Conservation (phyloP, 768 basidiomycete species). For the Coprinellus micaceus region DNA sequence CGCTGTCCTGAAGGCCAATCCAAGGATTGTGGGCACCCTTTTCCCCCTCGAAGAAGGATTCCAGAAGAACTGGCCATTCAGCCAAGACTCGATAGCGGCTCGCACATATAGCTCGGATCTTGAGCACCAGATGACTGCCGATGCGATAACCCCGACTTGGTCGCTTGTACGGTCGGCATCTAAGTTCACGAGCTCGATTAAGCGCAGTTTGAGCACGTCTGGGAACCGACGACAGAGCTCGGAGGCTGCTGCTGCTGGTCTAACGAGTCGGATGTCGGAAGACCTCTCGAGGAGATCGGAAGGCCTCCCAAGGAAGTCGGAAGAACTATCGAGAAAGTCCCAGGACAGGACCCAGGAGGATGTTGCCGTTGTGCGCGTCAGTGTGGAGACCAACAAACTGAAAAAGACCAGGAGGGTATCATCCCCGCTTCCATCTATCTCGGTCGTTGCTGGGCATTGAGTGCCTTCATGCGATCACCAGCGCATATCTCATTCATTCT, state of each 20-base stretch:
- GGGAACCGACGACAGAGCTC: neutral
- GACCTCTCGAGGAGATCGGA: too few species aligned
- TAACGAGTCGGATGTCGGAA: neutral
- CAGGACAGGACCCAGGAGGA: neutral
- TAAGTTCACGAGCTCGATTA: slow-evolving; percentile 5
- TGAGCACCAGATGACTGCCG: slow-evolving; percentile 10
- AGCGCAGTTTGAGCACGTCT: slow-evolving; percentile 2
- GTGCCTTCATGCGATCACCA: neutral
- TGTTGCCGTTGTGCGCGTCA: neutral
- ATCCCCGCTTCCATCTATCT: neutral
- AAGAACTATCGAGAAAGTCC: too few species aligned
- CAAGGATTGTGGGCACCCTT: slow-evolving; percentile 40
- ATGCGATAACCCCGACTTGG: neutral
- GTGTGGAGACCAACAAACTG: slow-evolving; percentile 1
- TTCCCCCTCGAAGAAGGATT: slow-evolving; percentile 52
- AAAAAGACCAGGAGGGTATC: slow-evolving; percentile 7
- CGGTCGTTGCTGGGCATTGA: neutral
- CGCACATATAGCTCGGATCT: slow-evolving; percentile 16
- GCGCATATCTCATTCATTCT: too few species aligned
- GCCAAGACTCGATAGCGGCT: slow-evolving; percentile 22
- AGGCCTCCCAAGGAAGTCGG: too few species aligned
- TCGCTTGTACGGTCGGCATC: neutral
- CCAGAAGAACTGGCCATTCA: slow-evolving; percentile 44
- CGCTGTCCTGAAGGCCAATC: slow-evolving; percentile 36
- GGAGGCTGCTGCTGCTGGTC: neutral